Percentiles rank a stretch among this genome's conserved stretches.
Evolutionary conservation across 1,284 basidiomycete genomes (phyloP).

Genomic region (Fomitiporia mediterranea): DNA sequence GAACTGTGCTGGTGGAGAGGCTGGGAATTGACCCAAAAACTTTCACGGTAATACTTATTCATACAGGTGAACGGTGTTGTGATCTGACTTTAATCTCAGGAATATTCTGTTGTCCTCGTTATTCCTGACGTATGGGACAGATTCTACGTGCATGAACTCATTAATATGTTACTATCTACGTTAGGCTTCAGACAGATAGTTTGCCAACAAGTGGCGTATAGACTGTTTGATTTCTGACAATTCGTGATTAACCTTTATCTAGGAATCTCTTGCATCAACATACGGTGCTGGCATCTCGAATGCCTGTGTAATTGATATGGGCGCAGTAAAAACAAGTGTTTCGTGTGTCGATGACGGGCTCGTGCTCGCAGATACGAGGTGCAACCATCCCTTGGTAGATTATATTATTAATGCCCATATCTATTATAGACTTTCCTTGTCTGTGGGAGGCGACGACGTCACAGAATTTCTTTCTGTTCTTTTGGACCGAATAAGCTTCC

Average conservation of each 20-base stretch:
- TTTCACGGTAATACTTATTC: constrained; percentile 49
- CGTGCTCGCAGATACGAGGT: constrained; percentile 87
- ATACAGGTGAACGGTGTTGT: too few relatives aligned
- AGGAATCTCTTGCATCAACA: constrained; percentile 92
- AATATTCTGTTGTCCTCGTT: constrained; percentile 84
- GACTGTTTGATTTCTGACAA: neutral
- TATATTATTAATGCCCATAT: neutral
- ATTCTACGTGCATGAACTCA: constrained; percentile 77
- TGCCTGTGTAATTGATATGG: constrained; percentile 95
- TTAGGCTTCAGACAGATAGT: constrained; percentile 93
- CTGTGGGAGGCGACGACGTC: constrained; percentile 92
- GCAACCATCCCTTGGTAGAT: constrained; percentile 20
- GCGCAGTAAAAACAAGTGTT: constrained; percentile 80
- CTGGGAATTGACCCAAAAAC: constrained; percentile 53
- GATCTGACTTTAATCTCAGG: constrained; percentile 41
- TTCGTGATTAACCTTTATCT: constrained; percentile 1
- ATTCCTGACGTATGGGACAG: constrained; percentile 92
- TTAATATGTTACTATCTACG: constrained; percentile 68
- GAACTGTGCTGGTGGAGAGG: constrained; percentile 54
- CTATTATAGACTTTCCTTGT: constrained; percentile 35
- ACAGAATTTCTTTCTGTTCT: constrained; percentile 85
- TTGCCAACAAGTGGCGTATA: constrained; percentile 68
- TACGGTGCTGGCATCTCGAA: constrained; percentile 94
- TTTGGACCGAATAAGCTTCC: constrained; percentile 79
- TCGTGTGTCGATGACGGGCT: constrained; percentile 96